These are phyloP conservation scores for Gossypium gossypioides DNA, from an alignment of 441 rosid genomes.

Conservation along the genomic window DNA sequence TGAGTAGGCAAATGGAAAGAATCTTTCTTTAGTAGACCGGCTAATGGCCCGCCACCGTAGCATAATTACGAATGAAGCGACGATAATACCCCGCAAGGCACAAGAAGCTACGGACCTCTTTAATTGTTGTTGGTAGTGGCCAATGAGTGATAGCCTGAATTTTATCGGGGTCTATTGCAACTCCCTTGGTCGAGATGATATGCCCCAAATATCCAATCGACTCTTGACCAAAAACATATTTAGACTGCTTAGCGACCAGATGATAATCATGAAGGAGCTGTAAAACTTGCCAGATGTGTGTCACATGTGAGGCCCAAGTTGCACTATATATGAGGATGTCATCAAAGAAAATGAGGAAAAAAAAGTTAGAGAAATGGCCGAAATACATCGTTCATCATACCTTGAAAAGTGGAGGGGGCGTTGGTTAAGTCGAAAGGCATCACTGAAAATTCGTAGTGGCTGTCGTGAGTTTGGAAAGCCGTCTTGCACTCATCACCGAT, in stretches of 20 bases:
- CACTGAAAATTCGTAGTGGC: too few relatives aligned
- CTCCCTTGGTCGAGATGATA: not conserved
- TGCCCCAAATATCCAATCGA: not conserved
- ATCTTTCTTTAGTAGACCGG: not conserved
- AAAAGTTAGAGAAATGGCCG: not conserved
- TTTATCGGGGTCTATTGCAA: not conserved
- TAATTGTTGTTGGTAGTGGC: not conserved
- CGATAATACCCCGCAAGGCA: not conserved
- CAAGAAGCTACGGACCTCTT: not conserved
- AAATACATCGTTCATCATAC: not conserved
- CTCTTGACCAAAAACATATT: not conserved
- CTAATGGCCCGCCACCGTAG: not conserved
- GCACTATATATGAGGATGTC: not conserved
- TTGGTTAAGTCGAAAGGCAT: not conserved
- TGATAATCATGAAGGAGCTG: not conserved
- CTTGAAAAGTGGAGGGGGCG: not conserved
- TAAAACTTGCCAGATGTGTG: not conserved
- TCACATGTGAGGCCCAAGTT: not conserved
- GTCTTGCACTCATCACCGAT: not conserved
- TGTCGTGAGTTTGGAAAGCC: not conserved
- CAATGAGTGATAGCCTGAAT: not conserved
- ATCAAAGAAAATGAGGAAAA: not conserved
- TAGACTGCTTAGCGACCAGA: not conserved
- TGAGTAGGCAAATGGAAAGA: not conserved
- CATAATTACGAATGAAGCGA: not conserved